Evolutionary conservation across 2,329 filamentous ascomycete genomes (phyloP).

Genomic region (Clarireedia monteithiana): DNA sequence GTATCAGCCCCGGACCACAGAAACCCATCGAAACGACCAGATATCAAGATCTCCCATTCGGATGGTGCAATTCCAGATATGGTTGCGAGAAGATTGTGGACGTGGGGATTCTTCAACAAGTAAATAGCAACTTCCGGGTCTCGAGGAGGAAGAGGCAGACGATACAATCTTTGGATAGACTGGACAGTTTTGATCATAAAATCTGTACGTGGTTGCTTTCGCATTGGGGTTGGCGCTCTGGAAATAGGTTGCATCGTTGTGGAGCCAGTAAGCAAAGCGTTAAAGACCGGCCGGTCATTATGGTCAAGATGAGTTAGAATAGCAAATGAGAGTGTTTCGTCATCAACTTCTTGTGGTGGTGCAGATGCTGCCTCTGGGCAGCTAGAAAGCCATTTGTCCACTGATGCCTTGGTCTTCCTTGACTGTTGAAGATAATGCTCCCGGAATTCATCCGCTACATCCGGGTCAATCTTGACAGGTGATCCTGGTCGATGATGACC

Average conservation of each 20-base stretch:
- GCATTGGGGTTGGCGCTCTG: constrained; percentile 62
- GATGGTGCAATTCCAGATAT: constrained; percentile 79
- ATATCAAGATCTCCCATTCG: constrained; percentile 96
- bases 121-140: constrained; percentile 83
- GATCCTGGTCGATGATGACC: constrained; percentile 45
- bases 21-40: constrained; percentile 91
- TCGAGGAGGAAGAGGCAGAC: constrained; percentile 62
- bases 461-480: constrained; percentile 74
- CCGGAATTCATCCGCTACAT: constrained; percentile 87
- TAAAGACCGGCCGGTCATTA: constrained; percentile 73
- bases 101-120: constrained; percentile 70
- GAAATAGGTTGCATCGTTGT: constrained; percentile 44
- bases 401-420: constrained; percentile 83
- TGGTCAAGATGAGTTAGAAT: constrained; percentile 80
- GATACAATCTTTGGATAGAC: constrained; percentile 79
- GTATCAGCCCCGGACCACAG: constrained; percentile 82
- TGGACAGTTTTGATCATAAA: constrained; percentile 68
- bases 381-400: constrained; percentile 81
- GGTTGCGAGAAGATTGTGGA: constrained; percentile 82
- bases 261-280: constrained; percentile 62
- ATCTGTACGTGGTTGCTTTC: constrained; percentile 55
- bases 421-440: constrained; percentile 89
- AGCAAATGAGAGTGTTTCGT: constrained; percentile 88
- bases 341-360: constrained; percentile 82
- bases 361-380: constrained; percentile 64